These are phyloP conservation scores for Bolboschoenus planiculmis DNA, from an alignment of 176 grass and related monocot genomes.

Conservation along the genomic window DNA sequence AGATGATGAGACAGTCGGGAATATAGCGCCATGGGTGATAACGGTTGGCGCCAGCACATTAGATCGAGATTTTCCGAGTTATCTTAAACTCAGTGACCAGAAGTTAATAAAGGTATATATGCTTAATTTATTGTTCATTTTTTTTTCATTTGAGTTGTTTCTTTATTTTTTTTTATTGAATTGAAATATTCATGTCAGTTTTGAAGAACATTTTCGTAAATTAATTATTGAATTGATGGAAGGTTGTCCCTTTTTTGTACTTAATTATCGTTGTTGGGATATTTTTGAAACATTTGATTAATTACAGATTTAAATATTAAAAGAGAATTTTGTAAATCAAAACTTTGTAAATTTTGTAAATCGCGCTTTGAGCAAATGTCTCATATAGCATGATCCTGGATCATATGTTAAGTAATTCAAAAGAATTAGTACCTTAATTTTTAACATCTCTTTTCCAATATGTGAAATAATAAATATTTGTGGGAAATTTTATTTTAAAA, in stretches of 20 bases:
- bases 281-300: too few species aligned
- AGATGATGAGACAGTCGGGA: constrained; percentile 26
- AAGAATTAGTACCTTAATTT: too few species aligned
- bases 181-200: not conserved
- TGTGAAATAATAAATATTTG: too few species aligned
- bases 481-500: too few species aligned
- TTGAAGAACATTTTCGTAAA: not conserved
- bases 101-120: constrained; percentile 23
- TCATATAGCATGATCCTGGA: too few species aligned
- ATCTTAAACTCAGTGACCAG: constrained; percentile 43
- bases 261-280: not conserved
- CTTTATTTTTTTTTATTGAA: not conserved
- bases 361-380: too few species aligned
- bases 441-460: too few species aligned
- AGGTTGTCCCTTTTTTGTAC: not conserved
- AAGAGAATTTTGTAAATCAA: too few species aligned
- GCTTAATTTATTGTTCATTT: not conserved
- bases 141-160: not conserved
- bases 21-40: constrained; percentile 61
- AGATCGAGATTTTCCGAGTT: constrained; percentile 57
- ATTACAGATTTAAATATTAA: too few species aligned
- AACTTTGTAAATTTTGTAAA: too few species aligned
- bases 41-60: constrained; percentile 74
- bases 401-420: too few species aligned
- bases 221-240: not conserved